These are phyloP conservation scores for Cercospora sesami DNA, from an alignment of 2,329 filamentous ascomycete species.

Conservation along the genomic window DNA sequence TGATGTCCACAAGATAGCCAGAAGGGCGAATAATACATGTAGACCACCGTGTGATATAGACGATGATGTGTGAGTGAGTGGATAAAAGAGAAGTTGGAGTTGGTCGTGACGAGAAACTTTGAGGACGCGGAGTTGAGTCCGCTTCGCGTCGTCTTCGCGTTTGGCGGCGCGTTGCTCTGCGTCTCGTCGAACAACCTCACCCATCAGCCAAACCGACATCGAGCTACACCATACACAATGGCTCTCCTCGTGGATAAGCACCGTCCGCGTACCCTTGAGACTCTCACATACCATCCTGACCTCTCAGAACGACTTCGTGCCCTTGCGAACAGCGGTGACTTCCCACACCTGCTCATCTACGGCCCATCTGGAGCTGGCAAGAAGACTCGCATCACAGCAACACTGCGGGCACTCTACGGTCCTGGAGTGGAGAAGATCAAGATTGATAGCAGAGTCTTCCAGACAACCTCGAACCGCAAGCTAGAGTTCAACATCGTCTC, in stretches of 20 bases:
- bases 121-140: neutral
- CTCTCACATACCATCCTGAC: slow-evolving; percentile 82
- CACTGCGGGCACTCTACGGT: slow-evolving; percentile 90
- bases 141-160: slow-evolving; percentile 2
- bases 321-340: slow-evolving; percentile 92
- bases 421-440: slow-evolving; percentile 99
- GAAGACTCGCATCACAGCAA: slow-evolving; percentile 95
- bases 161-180: neutral
- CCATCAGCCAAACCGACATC: neutral
- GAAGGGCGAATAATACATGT: too few relatives aligned
- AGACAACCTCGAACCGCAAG: slow-evolving; percentile 90
- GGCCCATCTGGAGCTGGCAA: slow-evolving; percentile 95
- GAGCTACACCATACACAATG: slow-evolving; percentile 46
- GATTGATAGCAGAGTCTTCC: slow-evolving; percentile 95
- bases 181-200: neutral
- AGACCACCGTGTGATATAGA: too few relatives aligned
- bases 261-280: slow-evolving; percentile 70
- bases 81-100: neutral
- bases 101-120: neutral
- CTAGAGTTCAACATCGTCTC: slow-evolving; percentile 99
- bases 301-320: slow-evolving; percentile 84
- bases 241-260: slow-evolving; percentile 66
- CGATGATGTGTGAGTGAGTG: neutral
- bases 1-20: too few relatives aligned
- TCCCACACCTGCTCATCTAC: slow-evolving; percentile 95